Evolutionary conservation across 2,329 filamentous ascomycete genomes (phyloP), one percentile per base, ranked within the genome.

Genomic region (Ustulina deusta): DNA sequence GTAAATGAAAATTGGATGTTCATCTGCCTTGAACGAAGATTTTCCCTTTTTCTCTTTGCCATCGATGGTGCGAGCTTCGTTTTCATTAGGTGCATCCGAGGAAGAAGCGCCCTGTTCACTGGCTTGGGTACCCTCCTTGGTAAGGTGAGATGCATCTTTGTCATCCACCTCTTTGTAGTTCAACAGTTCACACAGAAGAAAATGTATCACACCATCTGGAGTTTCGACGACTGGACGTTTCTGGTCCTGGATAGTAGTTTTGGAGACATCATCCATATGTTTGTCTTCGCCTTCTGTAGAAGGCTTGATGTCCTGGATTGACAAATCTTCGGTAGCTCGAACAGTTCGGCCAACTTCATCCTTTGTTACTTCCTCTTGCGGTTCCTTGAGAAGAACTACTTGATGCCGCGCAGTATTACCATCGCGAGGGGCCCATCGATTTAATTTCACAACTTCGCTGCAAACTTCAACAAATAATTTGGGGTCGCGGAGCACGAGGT

Each of bases 1-100:
- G 77, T 98, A 99, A 61, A 98, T 91, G 81, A 97, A 99, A 68
- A 97, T 97, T 0, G 94, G 93, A 78, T 99, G 94, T 38, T 97
- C 92, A 58, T 97, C 94, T 0, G 93, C 85, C 80, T 97, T 97
- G 85, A 98, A 98, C 0, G 88, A 82, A 0, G 87, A 83, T 81
- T 97, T 97, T 4, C 81, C 65, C 77, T 93, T 93, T 79, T 91
- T 89, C 61, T 86, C 82, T 74, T 86, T 86, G 34, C 76, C 78
- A n/a, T 86, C 85, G 3, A 72, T 49, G 0, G 74, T 60, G 36
- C 57, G 74, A 61, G 27, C 72, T 44, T 70, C 77, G 54, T 63
- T 49, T 29, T 75, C 74, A 2, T 72, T 63, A 5, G 67, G 65
- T 11, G 77, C 77, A 44, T 78, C 78, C 3, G 77, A 81, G 74